Percentiles rank a stretch among this genome's conserved stretches.
These are phyloP conservation scores for Mimosa pudica DNA, from an alignment of 306 rosid genomes.

Conservation along the genomic window DNA sequence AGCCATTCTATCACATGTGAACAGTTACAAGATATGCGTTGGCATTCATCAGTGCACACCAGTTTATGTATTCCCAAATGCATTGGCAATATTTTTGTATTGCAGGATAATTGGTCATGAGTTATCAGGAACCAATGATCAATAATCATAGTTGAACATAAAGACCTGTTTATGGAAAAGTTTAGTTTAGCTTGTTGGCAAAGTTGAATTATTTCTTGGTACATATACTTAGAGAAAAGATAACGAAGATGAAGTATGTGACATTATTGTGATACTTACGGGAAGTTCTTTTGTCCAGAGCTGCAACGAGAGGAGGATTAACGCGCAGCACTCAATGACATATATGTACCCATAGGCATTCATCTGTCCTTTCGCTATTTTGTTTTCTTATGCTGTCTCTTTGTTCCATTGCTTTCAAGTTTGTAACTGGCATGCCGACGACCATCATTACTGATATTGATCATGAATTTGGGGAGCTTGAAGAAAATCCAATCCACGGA, in stretches of 20 bases:
- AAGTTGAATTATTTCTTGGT: not conserved
- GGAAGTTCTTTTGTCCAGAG: conserved; percentile 55
- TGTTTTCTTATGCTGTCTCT: conserved; percentile 36
- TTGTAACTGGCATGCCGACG: conserved; percentile 66
- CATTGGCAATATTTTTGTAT: not conserved
- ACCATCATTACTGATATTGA: conserved; percentile 47
- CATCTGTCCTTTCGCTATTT: conserved; percentile 40
- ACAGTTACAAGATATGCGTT: not conserved
- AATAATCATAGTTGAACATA: conserved; percentile 1
- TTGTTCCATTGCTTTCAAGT: conserved; percentile 57
- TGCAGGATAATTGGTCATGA: conserved; percentile 15
- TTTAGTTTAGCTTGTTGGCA: conserved; percentile 9
- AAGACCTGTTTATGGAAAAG: not conserved
- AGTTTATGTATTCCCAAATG: not conserved
- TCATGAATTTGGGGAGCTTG: conserved; percentile 41
- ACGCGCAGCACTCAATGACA: conserved; percentile 97
- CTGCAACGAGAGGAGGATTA: conserved; percentile 79
- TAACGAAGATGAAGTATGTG: not conserved
- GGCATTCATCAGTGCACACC: not conserved
- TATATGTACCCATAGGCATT: conserved; percentile 38
- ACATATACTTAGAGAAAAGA: not conserved
- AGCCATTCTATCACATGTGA: conserved; percentile 6
- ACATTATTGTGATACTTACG: conserved; percentile 28
- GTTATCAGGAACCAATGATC: not conserved
- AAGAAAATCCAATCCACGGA: conserved; percentile 41